Conservation (phyloP, 177 flowering plant genomes). For the Vitis hybrid region DNA sequence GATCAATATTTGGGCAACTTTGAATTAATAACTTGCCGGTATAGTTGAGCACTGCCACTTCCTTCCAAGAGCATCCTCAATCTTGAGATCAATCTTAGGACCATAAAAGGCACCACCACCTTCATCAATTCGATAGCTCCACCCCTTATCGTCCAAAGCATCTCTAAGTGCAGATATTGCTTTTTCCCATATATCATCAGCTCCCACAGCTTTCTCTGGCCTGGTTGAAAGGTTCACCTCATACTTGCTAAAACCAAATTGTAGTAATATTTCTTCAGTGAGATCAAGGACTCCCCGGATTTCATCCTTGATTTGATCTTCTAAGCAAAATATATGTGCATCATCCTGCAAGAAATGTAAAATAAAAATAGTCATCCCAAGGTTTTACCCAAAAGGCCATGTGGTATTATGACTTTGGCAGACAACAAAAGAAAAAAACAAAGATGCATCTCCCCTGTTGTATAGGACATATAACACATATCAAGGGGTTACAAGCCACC, state of each 20-base stretch:
- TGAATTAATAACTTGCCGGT: conserved; percentile 49
- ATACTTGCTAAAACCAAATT: conserved; percentile 86
- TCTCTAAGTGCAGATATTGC: conserved; percentile 91
- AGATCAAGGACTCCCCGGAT: conserved; percentile 94
- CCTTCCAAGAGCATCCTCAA: conserved; percentile 98
- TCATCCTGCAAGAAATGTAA: conserved; percentile 69
- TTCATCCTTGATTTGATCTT: conserved; percentile 91
- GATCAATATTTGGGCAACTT: not conserved
- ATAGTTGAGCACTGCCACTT: conserved; percentile 98
- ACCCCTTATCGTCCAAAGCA: conserved; percentile 89
- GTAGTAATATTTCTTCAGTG: conserved; percentile 77
- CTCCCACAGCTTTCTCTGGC: conserved; percentile 90
- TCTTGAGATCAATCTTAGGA: conserved; percentile 97
- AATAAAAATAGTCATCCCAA: not conserved
- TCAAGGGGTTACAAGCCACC: not conserved
- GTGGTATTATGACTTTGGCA: not conserved
- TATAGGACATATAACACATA: not conserved
- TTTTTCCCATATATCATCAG: conserved; percentile 90
- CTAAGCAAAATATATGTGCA: conserved; percentile 94
- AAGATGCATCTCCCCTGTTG: not conserved
- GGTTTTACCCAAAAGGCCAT: no score
- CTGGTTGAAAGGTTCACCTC: conserved; percentile 95
- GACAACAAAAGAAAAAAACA: no score
- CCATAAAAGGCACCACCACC: conserved; percentile 99
- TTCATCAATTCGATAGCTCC: conserved; percentile 89